A percentile compares a stretch with the other conserved stretches of the same genome.
Conservation (phyloP, 2,329 filamentous ascomycete genomes). For the Cladophialophora carrionii region DNA sequence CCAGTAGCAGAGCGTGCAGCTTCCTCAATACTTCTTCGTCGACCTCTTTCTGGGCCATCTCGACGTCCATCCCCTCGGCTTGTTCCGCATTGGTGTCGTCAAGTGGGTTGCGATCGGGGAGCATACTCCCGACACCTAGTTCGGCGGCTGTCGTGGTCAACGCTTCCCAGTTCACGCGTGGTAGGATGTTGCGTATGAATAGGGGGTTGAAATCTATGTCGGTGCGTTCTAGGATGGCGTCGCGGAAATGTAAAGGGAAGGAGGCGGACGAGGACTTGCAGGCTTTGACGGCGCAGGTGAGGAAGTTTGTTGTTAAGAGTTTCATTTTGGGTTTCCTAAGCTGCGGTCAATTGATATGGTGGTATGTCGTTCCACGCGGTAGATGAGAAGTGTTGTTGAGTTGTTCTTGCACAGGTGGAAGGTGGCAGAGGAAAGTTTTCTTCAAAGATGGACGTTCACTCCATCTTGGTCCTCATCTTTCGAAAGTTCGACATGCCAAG, state of each 20-base stretch:
- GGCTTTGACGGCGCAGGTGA: conserved; percentile 92
- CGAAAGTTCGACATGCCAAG: not conserved
- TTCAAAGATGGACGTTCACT: not conserved
- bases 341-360: not conserved
- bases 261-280: conserved; percentile 81
- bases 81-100: conserved; percentile 30
- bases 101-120: conserved; percentile 41
- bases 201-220: conserved; percentile 79
- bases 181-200: conserved; percentile 82
- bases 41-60: conserved; percentile 7
- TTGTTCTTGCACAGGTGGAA: not conserved
- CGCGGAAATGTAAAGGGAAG: conserved; percentile 89
- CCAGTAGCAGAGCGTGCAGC: conserved; percentile 78
- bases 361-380: not conserved
- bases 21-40: conserved; percentile 68
- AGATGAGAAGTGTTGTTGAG: not conserved
- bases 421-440: not conserved
- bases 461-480: not conserved
- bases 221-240: conserved; percentile 84
- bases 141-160: conserved; percentile 75
- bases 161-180: conserved; percentile 85
- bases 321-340: conserved; percentile 70
- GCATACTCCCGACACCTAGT: conserved; percentile 54
- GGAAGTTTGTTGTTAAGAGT: conserved; percentile 91
- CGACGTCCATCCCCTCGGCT: conserved; percentile 30